Conservation (phyloP, 2,329 filamentous ascomycete species). For the Neofusicoccum parvum region DNA sequence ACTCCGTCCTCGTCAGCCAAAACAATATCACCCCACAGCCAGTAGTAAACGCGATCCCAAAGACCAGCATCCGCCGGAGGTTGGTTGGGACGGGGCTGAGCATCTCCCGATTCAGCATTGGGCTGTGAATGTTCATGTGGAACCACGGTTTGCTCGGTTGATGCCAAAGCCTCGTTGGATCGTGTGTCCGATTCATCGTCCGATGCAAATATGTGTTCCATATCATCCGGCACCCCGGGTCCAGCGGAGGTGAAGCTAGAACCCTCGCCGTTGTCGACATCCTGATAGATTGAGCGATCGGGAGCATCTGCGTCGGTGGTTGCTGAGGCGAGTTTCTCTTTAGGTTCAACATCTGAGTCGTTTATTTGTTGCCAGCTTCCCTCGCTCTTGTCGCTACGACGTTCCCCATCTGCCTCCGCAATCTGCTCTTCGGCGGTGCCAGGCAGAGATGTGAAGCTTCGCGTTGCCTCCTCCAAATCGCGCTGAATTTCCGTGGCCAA, state of each 20-base stretch:
- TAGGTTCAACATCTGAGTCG: slow-evolving; percentile 26
- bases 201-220: neutral
- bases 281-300: neutral
- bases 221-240: neutral
- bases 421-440: slow-evolving; percentile 1
- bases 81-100: neutral
- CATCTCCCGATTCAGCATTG: neutral
- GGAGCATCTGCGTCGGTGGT: neutral
- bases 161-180: neutral
- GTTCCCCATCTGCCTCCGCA: slow-evolving; percentile 30
- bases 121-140: neutral
- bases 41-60: slow-evolving; percentile 43
- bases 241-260: neutral
- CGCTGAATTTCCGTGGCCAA: slow-evolving; percentile 52
- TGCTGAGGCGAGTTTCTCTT: neutral
- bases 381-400: slow-evolving; percentile 39
- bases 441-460: slow-evolving; percentile 6
- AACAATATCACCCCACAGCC: slow-evolving; percentile 52
- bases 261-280: neutral
- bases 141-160: neutral
- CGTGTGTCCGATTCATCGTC: neutral
- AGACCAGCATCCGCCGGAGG: neutral
- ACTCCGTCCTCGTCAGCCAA: slow-evolving; percentile 27
- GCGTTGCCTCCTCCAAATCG: slow-evolving; percentile 45
- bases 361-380: slow-evolving; percentile 45